These are phyloP conservation scores for Insectozyma bohioensis DNA, from an alignment of 1,139 yeast species.

Conservation along the genomic window DNA sequence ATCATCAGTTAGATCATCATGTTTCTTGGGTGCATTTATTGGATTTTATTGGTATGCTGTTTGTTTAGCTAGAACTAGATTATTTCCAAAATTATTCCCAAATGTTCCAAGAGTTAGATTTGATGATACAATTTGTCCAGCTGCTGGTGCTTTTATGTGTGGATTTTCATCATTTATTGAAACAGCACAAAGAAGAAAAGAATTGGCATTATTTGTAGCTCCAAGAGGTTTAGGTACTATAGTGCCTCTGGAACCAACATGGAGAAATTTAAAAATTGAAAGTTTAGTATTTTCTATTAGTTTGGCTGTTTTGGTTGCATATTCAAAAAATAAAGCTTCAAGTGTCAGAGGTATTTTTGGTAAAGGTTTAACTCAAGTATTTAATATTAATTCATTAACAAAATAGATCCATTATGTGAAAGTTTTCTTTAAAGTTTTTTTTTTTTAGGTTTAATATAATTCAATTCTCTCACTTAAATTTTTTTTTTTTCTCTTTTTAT, in stretches of 20 bases:
- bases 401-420: too few species aligned
- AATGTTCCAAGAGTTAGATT: conserved; percentile 24
- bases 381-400: conserved; percentile 14
- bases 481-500: neutral
- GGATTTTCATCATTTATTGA: conserved; percentile 38
- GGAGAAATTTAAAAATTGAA: conserved; percentile 27
- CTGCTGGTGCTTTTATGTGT: conserved; percentile 30
- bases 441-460: neutral
- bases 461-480: neutral
- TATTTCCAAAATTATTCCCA: conserved; percentile 32
- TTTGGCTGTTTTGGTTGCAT: conserved; percentile 37
- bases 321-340: conserved; percentile 24
- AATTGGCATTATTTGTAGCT: conserved; percentile 40
- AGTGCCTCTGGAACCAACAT: conserved; percentile 27
- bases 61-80: conserved; percentile 32
- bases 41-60: conserved; percentile 39
- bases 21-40: conserved; percentile 34
- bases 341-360: conserved; percentile 40
- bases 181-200: conserved; percentile 34
- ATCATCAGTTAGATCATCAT: conserved; percentile 30
- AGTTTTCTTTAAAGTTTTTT: neutral
- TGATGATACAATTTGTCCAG: conserved; percentile 32
- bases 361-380: conserved; percentile 25
- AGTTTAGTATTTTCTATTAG: conserved; percentile 30
- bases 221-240: conserved; percentile 40